phyloP scores from a whole-genome alignment of 2,329 filamentous ascomycete genomes.

The Talaromyces sp. region DNA sequence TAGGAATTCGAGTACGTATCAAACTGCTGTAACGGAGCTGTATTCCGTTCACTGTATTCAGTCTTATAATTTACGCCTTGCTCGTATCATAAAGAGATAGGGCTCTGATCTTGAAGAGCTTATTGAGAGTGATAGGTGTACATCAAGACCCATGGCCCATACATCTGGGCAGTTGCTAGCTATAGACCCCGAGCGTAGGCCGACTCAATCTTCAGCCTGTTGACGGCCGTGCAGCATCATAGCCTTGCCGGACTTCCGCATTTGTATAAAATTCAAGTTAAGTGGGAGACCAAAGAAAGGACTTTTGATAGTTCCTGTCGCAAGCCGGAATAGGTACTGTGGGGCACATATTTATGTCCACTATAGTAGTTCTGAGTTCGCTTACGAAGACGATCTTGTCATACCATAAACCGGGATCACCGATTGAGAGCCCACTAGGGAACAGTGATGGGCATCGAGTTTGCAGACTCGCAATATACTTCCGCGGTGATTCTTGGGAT shows the following conservation, averaged over 20 bases:
- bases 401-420: not conserved
- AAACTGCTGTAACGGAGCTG: not conserved
- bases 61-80: not conserved
- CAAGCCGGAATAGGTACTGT: not conserved
- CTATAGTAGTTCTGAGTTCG: not conserved
- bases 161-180: not conserved
- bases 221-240: not conserved
- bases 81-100: no score
- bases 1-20: not conserved
- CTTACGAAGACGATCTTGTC: not conserved
- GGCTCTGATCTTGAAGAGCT: not conserved
- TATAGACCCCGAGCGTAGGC: not conserved
- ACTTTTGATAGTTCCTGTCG: not conserved
- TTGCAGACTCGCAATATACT: no score
- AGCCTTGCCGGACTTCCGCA: not conserved
- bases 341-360: not conserved
- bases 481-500: not conserved
- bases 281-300: not conserved
- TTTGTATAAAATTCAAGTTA: not conserved
- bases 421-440: not conserved
- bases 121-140: not conserved
- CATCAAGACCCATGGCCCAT: not conserved
- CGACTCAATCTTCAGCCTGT: not conserved
- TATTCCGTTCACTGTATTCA: not conserved
- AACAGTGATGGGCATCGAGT: not conserved